phyloP scores from a whole-genome alignment of 768 basidiomycete genomes.

The Pulveroboletus sp. region DNA sequence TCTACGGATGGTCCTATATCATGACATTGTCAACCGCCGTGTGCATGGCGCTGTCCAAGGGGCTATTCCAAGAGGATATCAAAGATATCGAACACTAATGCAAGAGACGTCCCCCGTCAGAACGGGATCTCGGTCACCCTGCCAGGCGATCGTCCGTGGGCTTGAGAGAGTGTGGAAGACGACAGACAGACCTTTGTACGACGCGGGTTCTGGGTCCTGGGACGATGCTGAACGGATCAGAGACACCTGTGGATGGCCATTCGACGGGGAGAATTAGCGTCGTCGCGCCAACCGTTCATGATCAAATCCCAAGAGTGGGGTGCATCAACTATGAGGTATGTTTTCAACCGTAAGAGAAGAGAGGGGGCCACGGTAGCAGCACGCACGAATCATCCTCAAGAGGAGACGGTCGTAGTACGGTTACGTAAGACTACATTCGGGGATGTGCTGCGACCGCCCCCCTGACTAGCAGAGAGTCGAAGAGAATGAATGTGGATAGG shows the following conservation, averaged over 20 bases:
- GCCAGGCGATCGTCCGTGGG: slow-evolving; percentile 10
- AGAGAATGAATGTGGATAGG: slow-evolving; percentile 1
- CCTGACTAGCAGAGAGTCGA: slow-evolving; percentile 11
- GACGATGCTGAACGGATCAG: neutral
- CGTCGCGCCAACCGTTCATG: slow-evolving; percentile 3
- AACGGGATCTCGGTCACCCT: slow-evolving; percentile 11
- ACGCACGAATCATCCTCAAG: slow-evolving; percentile 15
- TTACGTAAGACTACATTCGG: too few species aligned
- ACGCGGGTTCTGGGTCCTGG: too few species aligned
- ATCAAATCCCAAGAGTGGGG: slow-evolving; percentile 16
- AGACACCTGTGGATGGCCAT: neutral
- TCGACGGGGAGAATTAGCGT: neutral
- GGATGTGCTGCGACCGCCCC: too few species aligned
- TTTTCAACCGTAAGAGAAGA: neutral
- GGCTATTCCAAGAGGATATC: neutral
- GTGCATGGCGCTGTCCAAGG: neutral
- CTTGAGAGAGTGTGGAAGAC: neutral
- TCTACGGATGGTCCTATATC: neutral
- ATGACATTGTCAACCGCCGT: neutral
- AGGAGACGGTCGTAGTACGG: neutral
- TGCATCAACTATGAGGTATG: slow-evolving; percentile 9
- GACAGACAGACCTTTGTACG: neutral
- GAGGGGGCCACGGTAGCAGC: neutral
- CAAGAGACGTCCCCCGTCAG: neutral
- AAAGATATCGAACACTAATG: too few species aligned